phyloP scores from a whole-genome alignment of 106 monocot genomes.

The Dendrobium officinale region DNA sequence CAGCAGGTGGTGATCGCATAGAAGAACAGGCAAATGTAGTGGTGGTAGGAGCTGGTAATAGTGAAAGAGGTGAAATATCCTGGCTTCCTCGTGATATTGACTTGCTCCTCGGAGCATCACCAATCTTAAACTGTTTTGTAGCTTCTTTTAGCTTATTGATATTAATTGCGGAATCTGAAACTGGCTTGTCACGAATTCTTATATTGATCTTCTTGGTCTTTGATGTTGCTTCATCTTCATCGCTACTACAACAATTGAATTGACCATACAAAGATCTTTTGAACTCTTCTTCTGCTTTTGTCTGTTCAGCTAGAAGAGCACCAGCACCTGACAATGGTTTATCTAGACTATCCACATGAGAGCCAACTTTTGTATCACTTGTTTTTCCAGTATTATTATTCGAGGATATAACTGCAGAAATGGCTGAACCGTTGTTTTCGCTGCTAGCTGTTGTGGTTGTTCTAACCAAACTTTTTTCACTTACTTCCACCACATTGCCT shows the following conservation, averaged over 20 bases:
- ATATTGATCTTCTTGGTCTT: conserved; percentile 74
- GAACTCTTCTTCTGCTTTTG: conserved; percentile 90
- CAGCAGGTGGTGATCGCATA: conserved; percentile 9
- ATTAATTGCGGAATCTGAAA: conserved; percentile 48
- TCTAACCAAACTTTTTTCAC: conserved; percentile 83
- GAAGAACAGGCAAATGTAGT: background rate
- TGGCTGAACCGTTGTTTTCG: conserved; percentile 22
- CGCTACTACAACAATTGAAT: conserved; percentile 70
- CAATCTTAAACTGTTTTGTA: conserved; percentile 62
- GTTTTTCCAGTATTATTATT: too few relatives aligned
- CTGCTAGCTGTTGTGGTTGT: conserved; percentile 33
- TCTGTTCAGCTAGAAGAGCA: conserved; percentile 63
- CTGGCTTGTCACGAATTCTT: conserved; percentile 72
- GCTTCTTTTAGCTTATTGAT: conserved; percentile 93
- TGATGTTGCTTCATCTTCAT: conserved; percentile 70
- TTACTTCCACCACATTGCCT: conserved; percentile 79
- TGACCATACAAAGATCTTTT: conserved; percentile 70
- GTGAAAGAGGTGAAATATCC: conserved; percentile 33
- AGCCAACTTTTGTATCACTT: conserved; percentile 14
- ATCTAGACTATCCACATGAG: conserved; percentile 36
- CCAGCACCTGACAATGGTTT: conserved; percentile 36
- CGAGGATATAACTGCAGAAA: too few relatives aligned
- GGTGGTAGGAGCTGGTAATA: conserved; percentile 13
- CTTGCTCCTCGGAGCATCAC: conserved; percentile 64
- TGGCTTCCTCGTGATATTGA: conserved; percentile 34